Base-by-base conservation (phyloP, 148 eudicot species). In the Simmondsia chinensis region DNA sequence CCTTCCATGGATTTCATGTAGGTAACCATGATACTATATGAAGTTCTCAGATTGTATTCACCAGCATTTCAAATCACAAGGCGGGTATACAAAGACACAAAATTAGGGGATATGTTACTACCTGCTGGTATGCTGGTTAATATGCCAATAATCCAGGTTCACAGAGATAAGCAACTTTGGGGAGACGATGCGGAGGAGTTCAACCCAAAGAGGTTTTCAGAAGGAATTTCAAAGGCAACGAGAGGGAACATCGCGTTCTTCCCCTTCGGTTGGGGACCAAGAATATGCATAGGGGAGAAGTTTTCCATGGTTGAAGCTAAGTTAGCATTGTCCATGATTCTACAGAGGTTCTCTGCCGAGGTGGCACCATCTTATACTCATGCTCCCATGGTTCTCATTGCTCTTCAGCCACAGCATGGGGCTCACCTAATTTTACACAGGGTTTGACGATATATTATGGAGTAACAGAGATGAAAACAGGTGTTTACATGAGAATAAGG, bases 11-110 rank as follows among this genome's bases (percentile, higher is more conserved):
- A 2, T 7, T 52, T 20, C 11, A 5, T 59, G 35, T 25, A 73
- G 83, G 63, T 80, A 12, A 73, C 72, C 13, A 73, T 70, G 83
- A 65, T 80, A 41, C 16, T 76, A 4, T 22, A 66, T 10, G 83
- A 80, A 60, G 83, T 70, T 14, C 18, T 73, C 9, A 54, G 89
- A 40, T 35, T 70, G 43, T 76, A 73, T 42, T 51, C 84, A 5
- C 64, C 74, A 0, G 60, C 30, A 9, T 9, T 50, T 6, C 3
- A 47, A 9, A 3, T 54, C 2, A 7, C 29, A 0, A 66, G 78
- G 13, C 10, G 12, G 9, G 31, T 49, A 10, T 23, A 23, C 2
- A 39, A 60, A 1, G 49, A 59, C 0, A 57, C 54, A 25, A 70
- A 59, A 33, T 44, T 82, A 4, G 86, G 79, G 20, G 45, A 50